phyloP scores from a whole-genome alignment of 2,329 filamentous ascomycete genomes.

The Aciculosporium take region DNA sequence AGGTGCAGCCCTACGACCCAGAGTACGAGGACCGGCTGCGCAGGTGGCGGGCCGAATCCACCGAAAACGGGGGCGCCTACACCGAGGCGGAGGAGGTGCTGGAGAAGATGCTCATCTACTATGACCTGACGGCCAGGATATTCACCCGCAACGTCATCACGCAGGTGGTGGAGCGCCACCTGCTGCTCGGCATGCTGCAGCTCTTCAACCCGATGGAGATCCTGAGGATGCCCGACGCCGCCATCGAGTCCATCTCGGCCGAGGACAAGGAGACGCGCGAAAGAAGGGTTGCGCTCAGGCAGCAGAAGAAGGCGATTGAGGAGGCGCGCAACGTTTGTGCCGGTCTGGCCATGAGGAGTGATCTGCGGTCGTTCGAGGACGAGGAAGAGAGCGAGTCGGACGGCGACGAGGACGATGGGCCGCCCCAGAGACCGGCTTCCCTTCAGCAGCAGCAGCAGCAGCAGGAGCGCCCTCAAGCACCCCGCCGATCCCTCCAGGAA shows the following conservation, averaged over 20 bases:
- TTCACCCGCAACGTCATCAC: constrained; percentile 39
- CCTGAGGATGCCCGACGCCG: constrained; percentile 28
- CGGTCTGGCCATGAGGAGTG: constrained; percentile 36
- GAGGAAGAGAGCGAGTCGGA: constrained; percentile 19
- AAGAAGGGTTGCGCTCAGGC: constrained; percentile 30
- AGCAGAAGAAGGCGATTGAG: constrained; percentile 35
- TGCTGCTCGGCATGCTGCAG: constrained; percentile 36
- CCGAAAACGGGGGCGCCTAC: constrained; percentile 30
- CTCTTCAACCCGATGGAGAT: constrained; percentile 40
- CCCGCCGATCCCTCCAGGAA: constrained; percentile 4
- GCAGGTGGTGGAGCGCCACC: constrained; percentile 36
- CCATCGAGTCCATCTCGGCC: constrained; percentile 35
- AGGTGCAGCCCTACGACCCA: constrained; percentile 38
- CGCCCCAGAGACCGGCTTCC: constrained; percentile 1
- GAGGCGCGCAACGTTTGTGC: constrained; percentile 36
- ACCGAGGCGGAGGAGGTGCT: constrained; percentile 37
- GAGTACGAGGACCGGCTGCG: constrained; percentile 37
- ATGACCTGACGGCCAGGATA: constrained; percentile 36
- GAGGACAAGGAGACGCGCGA: constrained; percentile 40
- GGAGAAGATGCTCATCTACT: constrained; percentile 43
- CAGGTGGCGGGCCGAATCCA: constrained; percentile 29
- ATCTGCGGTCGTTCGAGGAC: constrained; percentile 27
- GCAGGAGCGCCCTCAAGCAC: constrained; percentile 5
- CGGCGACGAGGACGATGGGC: constrained; percentile 18
- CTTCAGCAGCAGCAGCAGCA: constrained; percentile 8